These are phyloP conservation scores for Wickerhamiella musiphila DNA, from an alignment of 805 yeast species.

Conservation along the genomic window DNA sequence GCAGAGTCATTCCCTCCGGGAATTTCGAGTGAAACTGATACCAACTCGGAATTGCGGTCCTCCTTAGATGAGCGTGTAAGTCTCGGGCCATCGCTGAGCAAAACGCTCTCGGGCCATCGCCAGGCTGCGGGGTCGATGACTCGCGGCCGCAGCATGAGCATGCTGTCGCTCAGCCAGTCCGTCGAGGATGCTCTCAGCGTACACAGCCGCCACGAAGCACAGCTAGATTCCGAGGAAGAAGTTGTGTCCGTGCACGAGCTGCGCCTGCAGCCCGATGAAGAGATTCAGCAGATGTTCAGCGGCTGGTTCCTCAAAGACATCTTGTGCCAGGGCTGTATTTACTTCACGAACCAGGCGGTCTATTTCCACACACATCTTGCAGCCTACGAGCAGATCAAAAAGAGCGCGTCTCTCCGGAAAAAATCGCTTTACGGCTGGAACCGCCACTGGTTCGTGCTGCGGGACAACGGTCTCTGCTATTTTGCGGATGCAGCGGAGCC, in stretches of 20 bases:
- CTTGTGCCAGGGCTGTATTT: conserved; percentile 69
- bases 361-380: conserved; percentile 73
- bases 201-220: background rate
- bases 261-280: conserved; percentile 7
- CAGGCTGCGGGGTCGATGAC: no score
- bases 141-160: no score
- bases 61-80: no score
- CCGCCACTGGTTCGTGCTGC: conserved; percentile 67
- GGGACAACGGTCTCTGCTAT: conserved; percentile 49
- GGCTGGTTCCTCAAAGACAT: conserved; percentile 77
- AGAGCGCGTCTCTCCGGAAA: conserved; percentile 36
- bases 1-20: no score
- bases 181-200: no score
- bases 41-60: no score
- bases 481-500: conserved; percentile 57
- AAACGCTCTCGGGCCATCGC: no score
- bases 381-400: conserved; percentile 25
- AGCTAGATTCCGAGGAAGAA: background rate
- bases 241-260: background rate
- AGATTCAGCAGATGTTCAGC: conserved; percentile 27
- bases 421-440: conserved; percentile 20
- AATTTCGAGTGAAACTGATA: no score
- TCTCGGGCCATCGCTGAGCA: no score
- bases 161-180: no score
- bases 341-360: conserved; percentile 45